phyloP scores from a whole-genome alignment of 2,329 filamentous ascomycete species.

The Fusarium neocosmosporiellum region DNA sequence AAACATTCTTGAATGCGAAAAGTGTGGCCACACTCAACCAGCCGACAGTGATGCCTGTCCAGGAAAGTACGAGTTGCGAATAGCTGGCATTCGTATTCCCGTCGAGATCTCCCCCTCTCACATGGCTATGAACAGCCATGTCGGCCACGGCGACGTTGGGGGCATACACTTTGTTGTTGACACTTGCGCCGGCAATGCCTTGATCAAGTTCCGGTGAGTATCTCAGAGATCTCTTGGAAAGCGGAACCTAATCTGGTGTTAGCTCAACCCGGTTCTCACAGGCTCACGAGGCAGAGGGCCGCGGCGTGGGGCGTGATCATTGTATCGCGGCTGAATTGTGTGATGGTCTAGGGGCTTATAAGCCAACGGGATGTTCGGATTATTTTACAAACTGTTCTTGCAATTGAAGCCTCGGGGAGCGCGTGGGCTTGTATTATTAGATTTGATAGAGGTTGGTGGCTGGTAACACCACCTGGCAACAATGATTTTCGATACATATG shows the following conservation, averaged over 20 bases:
- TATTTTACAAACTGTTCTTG: slow-evolving; percentile 24
- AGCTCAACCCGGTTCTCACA: slow-evolving; percentile 34
- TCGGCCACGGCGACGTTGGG: slow-evolving; percentile 19
- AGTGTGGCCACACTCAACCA: slow-evolving; percentile 9
- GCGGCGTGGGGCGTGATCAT: neutral
- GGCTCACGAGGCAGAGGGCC: slow-evolving; percentile 17
- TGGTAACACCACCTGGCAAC: neutral
- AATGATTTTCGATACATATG: neutral
- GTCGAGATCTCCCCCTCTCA: slow-evolving; percentile 16
- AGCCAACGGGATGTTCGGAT: slow-evolving; percentile 12
- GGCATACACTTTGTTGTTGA: slow-evolving; percentile 31
- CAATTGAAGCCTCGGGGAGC: neutral
- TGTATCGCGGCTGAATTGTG: neutral
- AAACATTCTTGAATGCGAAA: slow-evolving; percentile 18
- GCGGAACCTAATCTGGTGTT: slow-evolving; percentile 2
- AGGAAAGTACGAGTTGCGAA: neutral
- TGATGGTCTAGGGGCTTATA: slow-evolving; percentile 2
- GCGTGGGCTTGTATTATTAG: neutral
- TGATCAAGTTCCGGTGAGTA: slow-evolving; percentile 34
- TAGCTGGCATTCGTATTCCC: slow-evolving; percentile 7
- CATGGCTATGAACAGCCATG: slow-evolving; percentile 25
- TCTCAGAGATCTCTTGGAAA: neutral
- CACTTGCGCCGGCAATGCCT: neutral
- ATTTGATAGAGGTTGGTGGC: neutral
- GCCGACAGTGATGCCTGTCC: neutral